A percentile compares a stretch with the other conserved stretches of the same genome.
phyloP scores from a whole-genome alignment of 169 alveolate species.

The Ophryocystis elektroscirrha region DNA sequence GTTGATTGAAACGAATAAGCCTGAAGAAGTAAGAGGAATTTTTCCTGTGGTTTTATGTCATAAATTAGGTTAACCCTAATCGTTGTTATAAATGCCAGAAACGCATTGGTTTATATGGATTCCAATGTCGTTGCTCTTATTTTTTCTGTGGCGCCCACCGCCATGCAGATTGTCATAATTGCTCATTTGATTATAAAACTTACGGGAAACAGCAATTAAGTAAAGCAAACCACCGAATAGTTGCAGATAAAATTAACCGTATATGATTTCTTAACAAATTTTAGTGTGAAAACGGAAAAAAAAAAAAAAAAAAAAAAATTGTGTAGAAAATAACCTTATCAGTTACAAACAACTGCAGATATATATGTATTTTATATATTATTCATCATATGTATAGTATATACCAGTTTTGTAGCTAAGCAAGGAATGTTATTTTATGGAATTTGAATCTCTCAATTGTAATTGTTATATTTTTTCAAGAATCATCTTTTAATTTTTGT shows the following conservation, averaged over 20 bases:
- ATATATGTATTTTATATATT: background rate
- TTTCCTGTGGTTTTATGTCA: background rate
- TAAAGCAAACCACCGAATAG: conserved; percentile 53
- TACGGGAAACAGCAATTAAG: conserved; percentile 52
- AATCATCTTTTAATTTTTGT: background rate
- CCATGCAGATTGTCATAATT: conserved; percentile 66
- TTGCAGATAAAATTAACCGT: conserved; percentile 61
- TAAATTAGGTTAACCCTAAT: conserved; percentile 10
- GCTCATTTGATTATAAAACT: conserved; percentile 63
- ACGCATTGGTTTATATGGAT: conserved; percentile 64
- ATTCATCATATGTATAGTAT: background rate
- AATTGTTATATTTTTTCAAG: too few species aligned
- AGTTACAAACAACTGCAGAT: conserved; percentile 8
- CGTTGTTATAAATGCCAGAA: conserved; percentile 61
- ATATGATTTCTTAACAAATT: conserved; percentile 17
- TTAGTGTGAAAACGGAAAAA: background rate
- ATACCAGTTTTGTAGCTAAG: background rate
- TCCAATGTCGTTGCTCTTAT: conserved; percentile 63
- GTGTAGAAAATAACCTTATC: conserved; percentile 10
- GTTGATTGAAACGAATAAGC: background rate
- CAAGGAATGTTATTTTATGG: too few species aligned
- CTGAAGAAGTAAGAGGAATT: background rate
- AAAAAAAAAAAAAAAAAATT: conserved; percentile 8
- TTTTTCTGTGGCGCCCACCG: conserved; percentile 68
- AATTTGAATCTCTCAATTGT: too few species aligned